These are phyloP conservation scores for Fusarium sp. DNA, from an alignment of 2,329 filamentous ascomycete genomes.

Conservation along the genomic window DNA sequence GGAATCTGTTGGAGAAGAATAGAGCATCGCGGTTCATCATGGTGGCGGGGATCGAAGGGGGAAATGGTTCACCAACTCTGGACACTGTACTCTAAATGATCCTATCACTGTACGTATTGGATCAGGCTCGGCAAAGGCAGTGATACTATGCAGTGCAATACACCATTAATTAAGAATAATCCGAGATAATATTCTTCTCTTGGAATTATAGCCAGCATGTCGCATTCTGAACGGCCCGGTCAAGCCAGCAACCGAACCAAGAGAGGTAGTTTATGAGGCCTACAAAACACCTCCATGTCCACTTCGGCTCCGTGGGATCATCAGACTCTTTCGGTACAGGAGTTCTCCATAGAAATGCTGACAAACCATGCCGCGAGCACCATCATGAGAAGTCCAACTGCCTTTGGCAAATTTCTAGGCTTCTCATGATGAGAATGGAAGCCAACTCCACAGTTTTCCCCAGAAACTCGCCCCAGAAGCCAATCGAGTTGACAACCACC, in stretches of 20 bases:
- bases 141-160: background rate
- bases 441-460: constrained; percentile 26
- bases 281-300: background rate
- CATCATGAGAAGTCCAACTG: background rate
- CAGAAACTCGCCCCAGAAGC: constrained; percentile 3
- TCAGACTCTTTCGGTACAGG: background rate
- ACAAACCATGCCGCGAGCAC: background rate
- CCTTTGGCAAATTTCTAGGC: background rate
- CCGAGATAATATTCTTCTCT: background rate
- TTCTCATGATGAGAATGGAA: constrained; percentile 6
- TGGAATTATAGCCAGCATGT: background rate
- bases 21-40: constrained; percentile 16
- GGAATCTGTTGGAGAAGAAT: constrained; percentile 7
- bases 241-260: background rate
- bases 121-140: background rate
- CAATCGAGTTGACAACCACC: background rate
- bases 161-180: background rate
- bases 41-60: constrained; percentile 8
- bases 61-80: background rate
- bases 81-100: too few relatives aligned
- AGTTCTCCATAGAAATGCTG: background rate
- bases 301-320: constrained; percentile 11
- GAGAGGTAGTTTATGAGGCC: background rate
- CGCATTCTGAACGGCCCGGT: constrained; percentile 11
- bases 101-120: background rate